Evolutionary conservation across 805 yeast species (phyloP), one percentile per base, ranked within the genome.

Genomic region (Starmerella sp.): DNA sequence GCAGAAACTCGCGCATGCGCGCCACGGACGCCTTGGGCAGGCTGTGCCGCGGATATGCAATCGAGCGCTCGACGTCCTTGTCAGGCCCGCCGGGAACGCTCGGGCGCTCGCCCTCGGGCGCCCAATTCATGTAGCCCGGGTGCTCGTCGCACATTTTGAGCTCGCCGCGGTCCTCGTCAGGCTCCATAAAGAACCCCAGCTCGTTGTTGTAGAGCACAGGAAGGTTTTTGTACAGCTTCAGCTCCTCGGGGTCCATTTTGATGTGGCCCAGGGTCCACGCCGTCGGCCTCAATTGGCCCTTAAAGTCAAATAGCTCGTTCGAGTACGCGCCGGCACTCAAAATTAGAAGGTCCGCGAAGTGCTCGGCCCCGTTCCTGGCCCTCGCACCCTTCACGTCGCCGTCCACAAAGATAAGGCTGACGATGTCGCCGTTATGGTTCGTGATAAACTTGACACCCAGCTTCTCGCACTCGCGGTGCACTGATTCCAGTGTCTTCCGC

Each of bases 91-190:
- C 48, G 9, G 48, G 48, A 1, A 44, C 48, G 11, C 15, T 31
- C 13, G 48, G 48, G 28, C 36, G 17, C 22, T 44, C 48, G 7
- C 36, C 29, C 4, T 30, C 48, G 30, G 48, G 35, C 5, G 22
- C 36, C 48, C 48, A 44, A 13, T 44, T 44, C 35, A 44, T 44
- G 36, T 44, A 44, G 15, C 48, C 48, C 10, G 48, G 48, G 22
- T 44, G 48, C 48, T 44, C 48, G 28, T 44, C 48, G 6, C 48
- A 44, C 35, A 44, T 31, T n/a, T 44, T 44, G 5, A 44, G 35
- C 28, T 44, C 48, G 11, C 48, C 48, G n/a, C 48, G 48, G 28
- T 44, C 48, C 36, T 44, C 48, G 30, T 44, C 48, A 15, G 48
- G 48, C 36, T 44, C 48, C 48, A 44, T 44, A 28, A 44, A 44